Base-by-base conservation (phyloP, 805 yeast genomes). In the Zygoascus flipseniorum region DNA sequence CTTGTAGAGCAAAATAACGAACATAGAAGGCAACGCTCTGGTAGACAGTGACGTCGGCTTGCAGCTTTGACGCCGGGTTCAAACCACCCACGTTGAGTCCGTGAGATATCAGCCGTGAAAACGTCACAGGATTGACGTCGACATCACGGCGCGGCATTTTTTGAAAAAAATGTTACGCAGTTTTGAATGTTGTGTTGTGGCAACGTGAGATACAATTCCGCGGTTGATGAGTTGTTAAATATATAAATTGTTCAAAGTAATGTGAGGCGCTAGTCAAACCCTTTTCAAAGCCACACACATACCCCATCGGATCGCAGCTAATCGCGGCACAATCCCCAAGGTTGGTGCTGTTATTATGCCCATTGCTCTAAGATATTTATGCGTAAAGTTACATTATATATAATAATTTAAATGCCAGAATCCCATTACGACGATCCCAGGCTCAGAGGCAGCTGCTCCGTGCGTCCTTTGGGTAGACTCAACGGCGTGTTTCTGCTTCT, bases 401-500 rank as follows among this genome's bases (percentile, higher is more conserved):
- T 44, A 44, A 44, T 44, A 44, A 44, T 20, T 44, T 44, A 44
- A n/a, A 44, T 20, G 20, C 19, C 14, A 10, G 14, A 18, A 13
- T 35, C 16, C 39, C 39, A 5, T 35, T n/a, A 35, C 5, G 39
- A 35, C 13, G 39, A 20, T 18, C 45, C 45, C 20, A 42, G 45
- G 11, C 45, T 42, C 2, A 57, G 44, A 3, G 60, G 60, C 31
- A 57, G 46, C 47, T 53, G 55, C 47, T 57, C 60, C 16, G 60
- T 31, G 16, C 60, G 45, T 11, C 60, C 58, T 23, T 57, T 55
- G 28, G 60, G 56, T n/a, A 55, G 37, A 4, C 52, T 50, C 46
- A 55, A 26, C 9, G 58, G 45, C 4, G 28, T 35, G 8, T 35
- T 35, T 35, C 39, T 11, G 39, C 14, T 42, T 16, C 46, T 42